Evolutionary conservation across 345 rosid genomes (phyloP).

Genomic region (Rhodamnia argentea): DNA sequence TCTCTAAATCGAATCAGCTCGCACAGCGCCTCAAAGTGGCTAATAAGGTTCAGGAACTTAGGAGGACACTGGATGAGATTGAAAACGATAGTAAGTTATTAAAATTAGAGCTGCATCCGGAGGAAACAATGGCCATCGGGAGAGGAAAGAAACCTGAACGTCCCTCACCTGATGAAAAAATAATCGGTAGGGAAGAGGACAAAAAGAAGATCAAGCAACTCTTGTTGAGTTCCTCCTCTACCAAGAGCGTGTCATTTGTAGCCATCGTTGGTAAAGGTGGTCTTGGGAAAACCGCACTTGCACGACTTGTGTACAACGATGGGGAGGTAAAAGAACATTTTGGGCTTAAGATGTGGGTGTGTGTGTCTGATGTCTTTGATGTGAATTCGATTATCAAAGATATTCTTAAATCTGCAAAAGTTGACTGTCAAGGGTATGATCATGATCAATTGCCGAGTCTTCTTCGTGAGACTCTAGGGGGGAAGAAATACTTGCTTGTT

Average conservation of each 20-base stretch:
- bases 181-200: not conserved
- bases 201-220: not conserved
- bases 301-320: not conserved
- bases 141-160: not conserved
- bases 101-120: rapidly evolving
- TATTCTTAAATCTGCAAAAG: not conserved
- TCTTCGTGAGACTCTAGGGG: not conserved
- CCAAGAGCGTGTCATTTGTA: not conserved
- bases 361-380: not conserved
- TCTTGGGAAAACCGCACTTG: not conserved
- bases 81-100: rapidly evolving
- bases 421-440: no score
- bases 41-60: not conserved
- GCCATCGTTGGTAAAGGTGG: not conserved
- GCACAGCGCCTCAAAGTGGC: not conserved
- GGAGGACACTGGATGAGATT: rapidly evolving
- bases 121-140: not conserved
- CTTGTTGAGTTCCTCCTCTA: not conserved
- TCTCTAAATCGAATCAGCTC: not conserved
- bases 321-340: not conserved
- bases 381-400: not conserved
- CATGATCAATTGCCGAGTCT: not conserved
- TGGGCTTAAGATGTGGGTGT: not conserved
- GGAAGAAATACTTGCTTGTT: not conserved
- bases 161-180: rapidly evolving